Base-by-base conservation (phyloP, 768 basidiomycete species). In the Suillus placidus region DNA sequence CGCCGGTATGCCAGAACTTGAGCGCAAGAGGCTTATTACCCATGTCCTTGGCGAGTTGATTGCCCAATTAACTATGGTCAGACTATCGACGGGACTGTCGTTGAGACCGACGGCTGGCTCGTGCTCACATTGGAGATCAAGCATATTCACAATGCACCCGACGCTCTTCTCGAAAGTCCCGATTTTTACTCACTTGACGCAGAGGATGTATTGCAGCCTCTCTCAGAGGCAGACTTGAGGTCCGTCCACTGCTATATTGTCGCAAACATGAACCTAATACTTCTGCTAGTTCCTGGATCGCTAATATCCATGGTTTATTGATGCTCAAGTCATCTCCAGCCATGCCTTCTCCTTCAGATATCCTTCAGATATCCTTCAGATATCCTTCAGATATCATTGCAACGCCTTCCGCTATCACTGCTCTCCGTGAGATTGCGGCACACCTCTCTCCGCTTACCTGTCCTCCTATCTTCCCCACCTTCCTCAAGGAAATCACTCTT, bases 51-150 rank as follows among this genome's bases (percentile, higher is more conserved):
- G 93, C 20, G 83, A 87, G 56, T 83, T 1, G 91, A 95, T 60
- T 93, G 89, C 65, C 80, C 77, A 16, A 75, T 94, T n/a, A 78
- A 82, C 9, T 89, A 83, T 71, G 89, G 85, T 0, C 69, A 77
- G 37, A 80, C 84, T 61, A 60, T 81, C 3, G 82, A 87, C 60
- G 88, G 85, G 32, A 79, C 74, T 45, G 73, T 69, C 20, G 75
- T 79, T 30, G 68, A 75, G 52, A 77, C 88, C 34, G 93, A 97
- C 76, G 93, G 90, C 13, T 97, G 94, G 95, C 79, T 96, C 34
- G 74, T 97, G 69, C 91, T 93, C 4, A 75, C 88, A 4, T 64
- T 91, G 35, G 96, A 97, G 72, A 75, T 82, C 16, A 78, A 85
- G 66, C 82, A 94, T 60, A 76, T 94, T 3, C 77, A 79, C 56